Conservation (phyloP, 2,329 filamentous ascomycete genomes). For the Sporothrix protearum region DNA sequence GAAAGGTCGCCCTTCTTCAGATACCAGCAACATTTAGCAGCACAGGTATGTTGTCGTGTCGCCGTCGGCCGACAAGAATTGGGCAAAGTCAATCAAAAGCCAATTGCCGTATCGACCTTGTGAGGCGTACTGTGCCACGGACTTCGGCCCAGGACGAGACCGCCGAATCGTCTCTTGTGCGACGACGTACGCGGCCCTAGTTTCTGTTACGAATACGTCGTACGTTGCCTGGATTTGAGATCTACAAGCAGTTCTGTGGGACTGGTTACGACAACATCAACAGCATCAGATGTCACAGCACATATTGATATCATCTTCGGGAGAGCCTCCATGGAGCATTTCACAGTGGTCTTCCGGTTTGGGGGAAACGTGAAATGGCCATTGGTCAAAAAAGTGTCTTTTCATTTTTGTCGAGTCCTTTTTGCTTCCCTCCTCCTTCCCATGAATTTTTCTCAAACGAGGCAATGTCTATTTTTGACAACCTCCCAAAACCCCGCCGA, state of each 20-base stretch:
- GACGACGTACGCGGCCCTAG: too few relatives aligned
- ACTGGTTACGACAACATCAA: not conserved
- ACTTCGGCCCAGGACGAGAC: too few relatives aligned
- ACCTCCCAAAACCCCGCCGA: constrained; percentile 24
- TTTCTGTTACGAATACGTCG: not conserved
- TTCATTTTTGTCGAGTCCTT: constrained; percentile 35
- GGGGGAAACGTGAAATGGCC: constrained; percentile 62
- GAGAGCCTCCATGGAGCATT: constrained; percentile 73
- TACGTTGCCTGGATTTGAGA: too few relatives aligned
- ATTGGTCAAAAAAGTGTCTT: constrained; percentile 47
- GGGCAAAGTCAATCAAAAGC: too few relatives aligned
- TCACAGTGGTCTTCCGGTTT: constrained; percentile 47
- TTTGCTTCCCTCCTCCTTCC: constrained; percentile 28
- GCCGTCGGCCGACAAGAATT: not conserved
- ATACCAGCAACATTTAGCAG: too few relatives aligned
- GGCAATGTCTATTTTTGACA: constrained; percentile 17
- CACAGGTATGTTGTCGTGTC: not conserved
- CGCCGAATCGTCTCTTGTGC: too few relatives aligned
- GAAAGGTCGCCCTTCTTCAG: too few relatives aligned
- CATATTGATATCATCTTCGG: constrained; percentile 53
- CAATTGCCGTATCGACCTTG: too few relatives aligned
- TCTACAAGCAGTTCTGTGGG: too few relatives aligned
- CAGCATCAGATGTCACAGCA: constrained; percentile 4
- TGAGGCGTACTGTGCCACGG: too few relatives aligned
- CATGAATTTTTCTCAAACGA: constrained; percentile 23